These are phyloP conservation scores for Aquilaria malaccensis DNA, from an alignment of 345 rosid species.

Conservation along the genomic window DNA sequence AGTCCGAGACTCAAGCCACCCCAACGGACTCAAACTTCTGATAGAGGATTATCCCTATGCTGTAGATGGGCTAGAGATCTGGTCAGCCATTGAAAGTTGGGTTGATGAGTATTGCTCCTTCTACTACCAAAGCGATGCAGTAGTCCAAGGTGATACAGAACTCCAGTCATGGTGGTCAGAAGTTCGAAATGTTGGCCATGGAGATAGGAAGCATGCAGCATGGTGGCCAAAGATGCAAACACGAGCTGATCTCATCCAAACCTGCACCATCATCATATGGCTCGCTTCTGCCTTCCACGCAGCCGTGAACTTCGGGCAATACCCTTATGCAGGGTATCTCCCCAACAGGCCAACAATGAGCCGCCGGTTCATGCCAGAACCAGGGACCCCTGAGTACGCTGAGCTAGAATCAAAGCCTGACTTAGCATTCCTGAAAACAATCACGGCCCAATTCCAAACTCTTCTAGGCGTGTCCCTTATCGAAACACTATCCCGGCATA, in stretches of 20 bases:
- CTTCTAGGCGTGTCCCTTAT: constrained; percentile 81
- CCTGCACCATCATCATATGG: constrained; percentile 85
- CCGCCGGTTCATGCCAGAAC: constrained; percentile 90
- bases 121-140: constrained; percentile 58
- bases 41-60: constrained; percentile 90
- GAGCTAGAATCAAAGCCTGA: constrained; percentile 54
- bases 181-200: constrained; percentile 66
- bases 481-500: constrained; percentile 73
- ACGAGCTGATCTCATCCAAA: constrained; percentile 39
- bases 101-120: constrained; percentile 65
- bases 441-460: constrained; percentile 88
- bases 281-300: constrained; percentile 94
- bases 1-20: constrained; percentile 37
- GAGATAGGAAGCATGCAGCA: constrained; percentile 54
- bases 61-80: constrained; percentile 85
- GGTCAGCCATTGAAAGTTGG: constrained; percentile 87
- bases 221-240: constrained; percentile 86
- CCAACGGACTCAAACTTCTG: constrained; percentile 57
- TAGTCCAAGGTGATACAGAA: constrained; percentile 54
- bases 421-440: constrained; percentile 61
- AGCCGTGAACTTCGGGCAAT: constrained; percentile 92
- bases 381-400: constrained; percentile 58
- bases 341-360: constrained; percentile 89
- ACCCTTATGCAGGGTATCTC: constrained; percentile 92
- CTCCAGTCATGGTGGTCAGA: constrained; percentile 92